Conservation (phyloP, 2,329 filamentous ascomycete genomes). For the Aspergillus sp. region DNA sequence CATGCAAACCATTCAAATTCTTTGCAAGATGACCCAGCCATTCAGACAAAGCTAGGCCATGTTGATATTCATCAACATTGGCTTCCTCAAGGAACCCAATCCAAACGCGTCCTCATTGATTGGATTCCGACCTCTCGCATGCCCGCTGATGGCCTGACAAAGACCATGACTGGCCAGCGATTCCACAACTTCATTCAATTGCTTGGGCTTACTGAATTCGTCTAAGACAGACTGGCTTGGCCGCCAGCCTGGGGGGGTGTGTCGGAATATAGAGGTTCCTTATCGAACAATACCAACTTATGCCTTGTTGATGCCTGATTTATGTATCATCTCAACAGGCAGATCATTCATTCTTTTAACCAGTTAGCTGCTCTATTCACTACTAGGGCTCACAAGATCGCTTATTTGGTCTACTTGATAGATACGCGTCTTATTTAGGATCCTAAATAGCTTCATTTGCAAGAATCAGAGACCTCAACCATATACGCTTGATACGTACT, state of each 20-base stretch:
- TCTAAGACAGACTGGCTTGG: too few species aligned
- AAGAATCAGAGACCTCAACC: too few species aligned
- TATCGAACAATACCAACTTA: not conserved
- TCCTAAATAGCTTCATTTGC: too few species aligned
- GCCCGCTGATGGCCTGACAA: not conserved
- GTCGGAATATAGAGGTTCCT: not conserved
- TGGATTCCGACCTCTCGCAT: constrained; percentile 11
- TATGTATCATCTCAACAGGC: too few species aligned
- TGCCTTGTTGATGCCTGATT: not conserved
- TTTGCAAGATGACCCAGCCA: not conserved
- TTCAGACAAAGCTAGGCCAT: not conserved
- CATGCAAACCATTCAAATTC: too few species aligned
- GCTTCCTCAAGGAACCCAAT: constrained; percentile 16
- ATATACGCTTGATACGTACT: too few species aligned
- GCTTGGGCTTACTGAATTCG: not conserved
- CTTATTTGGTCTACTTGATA: too few species aligned
- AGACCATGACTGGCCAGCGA: not conserved
- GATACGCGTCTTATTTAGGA: too few species aligned
- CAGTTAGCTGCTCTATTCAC: too few species aligned
- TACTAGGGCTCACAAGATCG: too few species aligned
- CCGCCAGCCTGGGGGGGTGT: not conserved
- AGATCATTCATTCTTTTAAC: too few species aligned
- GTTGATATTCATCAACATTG: constrained; percentile 18
- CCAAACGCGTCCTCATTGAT: constrained; percentile 9
- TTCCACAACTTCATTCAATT: not conserved